These are phyloP conservation scores for Penicillium sp. DNA, from an alignment of 2,329 filamentous ascomycete species.

Conservation along the genomic window DNA sequence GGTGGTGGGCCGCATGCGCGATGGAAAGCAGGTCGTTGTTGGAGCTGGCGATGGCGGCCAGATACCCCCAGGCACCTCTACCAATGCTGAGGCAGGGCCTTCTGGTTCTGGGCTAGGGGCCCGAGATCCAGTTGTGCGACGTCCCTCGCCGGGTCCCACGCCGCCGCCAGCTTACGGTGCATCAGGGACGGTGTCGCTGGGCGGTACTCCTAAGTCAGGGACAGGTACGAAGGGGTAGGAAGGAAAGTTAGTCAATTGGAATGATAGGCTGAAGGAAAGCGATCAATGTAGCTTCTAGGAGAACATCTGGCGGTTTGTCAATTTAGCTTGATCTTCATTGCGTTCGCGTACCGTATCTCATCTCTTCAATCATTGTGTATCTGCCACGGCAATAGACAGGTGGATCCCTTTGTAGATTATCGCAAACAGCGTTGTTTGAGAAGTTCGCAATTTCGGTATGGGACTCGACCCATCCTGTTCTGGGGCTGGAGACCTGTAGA, in stretches of 20 bases:
- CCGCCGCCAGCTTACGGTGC: conserved; percentile 46
- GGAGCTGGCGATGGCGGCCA: conserved; percentile 49
- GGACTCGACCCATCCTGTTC: neutral
- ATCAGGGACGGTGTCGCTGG: conserved; percentile 36
- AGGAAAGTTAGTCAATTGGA: neutral
- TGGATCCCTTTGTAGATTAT: neutral
- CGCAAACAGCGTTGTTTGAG: neutral
- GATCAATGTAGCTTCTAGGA: neutral
- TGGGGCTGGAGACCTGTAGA: neutral
- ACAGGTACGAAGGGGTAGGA: conserved; percentile 35
- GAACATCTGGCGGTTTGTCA: neutral
- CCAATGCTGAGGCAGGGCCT: conserved; percentile 12
- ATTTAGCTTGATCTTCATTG: neutral
- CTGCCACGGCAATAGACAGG: neutral
- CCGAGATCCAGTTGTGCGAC: conserved; percentile 28
- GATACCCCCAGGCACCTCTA: conserved; percentile 23
- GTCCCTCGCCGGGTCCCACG: conserved; percentile 37
- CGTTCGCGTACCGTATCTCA: too few species aligned
- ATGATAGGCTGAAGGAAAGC: neutral
- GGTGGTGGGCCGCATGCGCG: conserved; percentile 56
- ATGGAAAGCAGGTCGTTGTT: conserved; percentile 52
- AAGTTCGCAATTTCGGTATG: neutral
- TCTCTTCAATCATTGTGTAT: neutral
- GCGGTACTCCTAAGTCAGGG: conserved; percentile 29
- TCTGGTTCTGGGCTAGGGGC: conserved; percentile 13